Conservation (phyloP, 2,329 filamentous ascomycete species). For the Neofusicoccum ribis region DNA sequence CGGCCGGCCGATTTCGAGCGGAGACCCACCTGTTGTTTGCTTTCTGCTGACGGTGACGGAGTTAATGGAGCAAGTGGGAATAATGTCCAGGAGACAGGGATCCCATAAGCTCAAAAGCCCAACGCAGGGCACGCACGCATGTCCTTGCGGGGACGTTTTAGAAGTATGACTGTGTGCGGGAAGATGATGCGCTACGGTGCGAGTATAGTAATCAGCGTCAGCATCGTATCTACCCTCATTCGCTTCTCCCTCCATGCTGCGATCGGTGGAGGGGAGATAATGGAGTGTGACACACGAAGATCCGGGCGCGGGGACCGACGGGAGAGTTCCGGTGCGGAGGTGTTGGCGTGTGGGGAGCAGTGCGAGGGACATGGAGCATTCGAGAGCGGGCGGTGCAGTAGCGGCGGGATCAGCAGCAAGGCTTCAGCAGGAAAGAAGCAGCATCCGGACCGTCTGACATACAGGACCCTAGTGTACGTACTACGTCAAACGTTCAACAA, state of each 20-base stretch:
- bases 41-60: too few species aligned
- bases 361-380: not conserved
- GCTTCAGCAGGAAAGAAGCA: not conserved
- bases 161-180: conserved; percentile 17
- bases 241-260: not conserved
- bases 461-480: not conserved
- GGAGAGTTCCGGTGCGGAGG: not conserved
- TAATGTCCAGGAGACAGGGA: too few species aligned
- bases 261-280: not conserved
- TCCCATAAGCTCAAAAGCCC: too few species aligned
- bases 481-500: not conserved
- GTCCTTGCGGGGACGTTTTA: not conserved
- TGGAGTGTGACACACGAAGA: not conserved
- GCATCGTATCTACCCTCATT: not conserved
- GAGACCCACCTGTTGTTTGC: too few species aligned
- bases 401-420: conserved; percentile 7
- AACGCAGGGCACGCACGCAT: too few species aligned
- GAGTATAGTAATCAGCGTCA: not conserved
- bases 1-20: not conserved
- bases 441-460: conserved; percentile 6
- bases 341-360: not conserved
- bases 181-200: conserved; percentile 1
- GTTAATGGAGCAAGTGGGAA: too few species aligned
- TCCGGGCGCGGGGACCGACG: conserved; percentile 12
- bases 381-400: not conserved